Evolutionary conservation across 2,329 filamentous ascomycete genomes (phyloP).

Genomic region (Tolypocladium cylindrosporum): DNA sequence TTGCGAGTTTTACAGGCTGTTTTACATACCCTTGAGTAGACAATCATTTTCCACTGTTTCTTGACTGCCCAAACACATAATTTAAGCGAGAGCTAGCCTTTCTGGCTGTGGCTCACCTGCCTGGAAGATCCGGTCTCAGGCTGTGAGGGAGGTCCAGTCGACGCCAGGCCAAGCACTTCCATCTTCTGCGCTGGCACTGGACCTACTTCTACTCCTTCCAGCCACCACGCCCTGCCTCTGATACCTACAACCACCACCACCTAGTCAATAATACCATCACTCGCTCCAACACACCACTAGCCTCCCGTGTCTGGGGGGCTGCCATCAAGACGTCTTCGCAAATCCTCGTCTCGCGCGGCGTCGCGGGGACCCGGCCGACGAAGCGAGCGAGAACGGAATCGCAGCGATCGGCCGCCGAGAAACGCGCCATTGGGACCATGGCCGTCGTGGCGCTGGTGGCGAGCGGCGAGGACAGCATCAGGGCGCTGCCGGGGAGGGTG

Average conservation of each 20-base stretch:
- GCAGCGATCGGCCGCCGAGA: conserved; percentile 1
- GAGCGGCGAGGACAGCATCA: conserved; percentile 6
- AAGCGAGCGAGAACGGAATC: conserved; percentile 3
- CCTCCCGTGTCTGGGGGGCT: conserved; percentile 3
- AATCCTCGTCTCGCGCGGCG: conserved; percentile 16
- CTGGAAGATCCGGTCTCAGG: background rate
- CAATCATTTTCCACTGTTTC: background rate
- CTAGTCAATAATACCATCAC: background rate
- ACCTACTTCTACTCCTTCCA: background rate
- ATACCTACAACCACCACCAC: background rate
- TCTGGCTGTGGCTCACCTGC: background rate
- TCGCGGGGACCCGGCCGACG: conserved; percentile 9
- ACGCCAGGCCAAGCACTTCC: background rate
- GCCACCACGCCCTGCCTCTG: background rate
- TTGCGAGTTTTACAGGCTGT: background rate
- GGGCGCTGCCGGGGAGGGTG: conserved; percentile 5
- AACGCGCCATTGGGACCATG: conserved; percentile 6
- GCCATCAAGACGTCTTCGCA: conserved; percentile 15
- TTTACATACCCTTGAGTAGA: background rate
- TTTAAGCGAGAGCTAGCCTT: too few relatives aligned
- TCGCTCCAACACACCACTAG: background rate
- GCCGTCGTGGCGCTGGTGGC: conserved; percentile 7
- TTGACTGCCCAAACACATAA: background rate
- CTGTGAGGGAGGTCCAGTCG: background rate
- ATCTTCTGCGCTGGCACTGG: background rate